A percentile compares a stretch with the other conserved stretches of the same genome.
These are phyloP conservation scores for Gossypium turneri DNA, from an alignment of 345 rosid species.

Conservation along the genomic window DNA sequence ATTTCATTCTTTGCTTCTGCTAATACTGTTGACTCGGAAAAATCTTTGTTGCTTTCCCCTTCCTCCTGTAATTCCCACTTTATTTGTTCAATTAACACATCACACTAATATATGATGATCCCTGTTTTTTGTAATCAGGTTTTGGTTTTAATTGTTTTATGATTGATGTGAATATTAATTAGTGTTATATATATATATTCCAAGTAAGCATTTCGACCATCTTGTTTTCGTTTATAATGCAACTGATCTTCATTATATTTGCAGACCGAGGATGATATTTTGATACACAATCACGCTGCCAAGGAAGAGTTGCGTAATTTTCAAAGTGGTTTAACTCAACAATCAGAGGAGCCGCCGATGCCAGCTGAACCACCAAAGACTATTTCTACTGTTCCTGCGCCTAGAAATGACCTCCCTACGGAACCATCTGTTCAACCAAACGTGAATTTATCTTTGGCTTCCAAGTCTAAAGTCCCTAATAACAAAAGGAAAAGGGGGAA, in stretches of 20 bases:
- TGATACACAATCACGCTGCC: constrained; percentile 35
- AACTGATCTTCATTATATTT: neutral
- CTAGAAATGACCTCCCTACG: constrained; percentile 23
- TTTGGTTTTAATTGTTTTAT: neutral
- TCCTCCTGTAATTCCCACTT: neutral
- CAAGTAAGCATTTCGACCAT: neutral
- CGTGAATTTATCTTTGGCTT: constrained; percentile 28
- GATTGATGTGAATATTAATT: neutral
- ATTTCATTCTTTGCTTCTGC: neutral
- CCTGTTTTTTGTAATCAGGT: neutral
- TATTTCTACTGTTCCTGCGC: constrained; percentile 26
- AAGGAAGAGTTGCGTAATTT: constrained; percentile 39
- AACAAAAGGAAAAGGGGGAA: constrained; percentile 52
- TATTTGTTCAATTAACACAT: neutral
- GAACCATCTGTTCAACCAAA: constrained; percentile 22
- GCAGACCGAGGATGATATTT: constrained; percentile 25
- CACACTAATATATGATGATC: neutral
- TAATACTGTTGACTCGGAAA: neutral
- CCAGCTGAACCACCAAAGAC: neutral
- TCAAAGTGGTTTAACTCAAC: constrained; percentile 27
- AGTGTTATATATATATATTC: neutral
- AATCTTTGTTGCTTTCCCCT: neutral
- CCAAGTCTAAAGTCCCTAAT: constrained; percentile 38
- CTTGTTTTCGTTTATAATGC: neutral
- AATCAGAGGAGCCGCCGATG: constrained; percentile 20